Percentiles rank a stretch among this genome's conserved stretches.
Conservation (phyloP, 2,329 filamentous ascomycete genomes). For the Gremmenia infestans region DNA sequence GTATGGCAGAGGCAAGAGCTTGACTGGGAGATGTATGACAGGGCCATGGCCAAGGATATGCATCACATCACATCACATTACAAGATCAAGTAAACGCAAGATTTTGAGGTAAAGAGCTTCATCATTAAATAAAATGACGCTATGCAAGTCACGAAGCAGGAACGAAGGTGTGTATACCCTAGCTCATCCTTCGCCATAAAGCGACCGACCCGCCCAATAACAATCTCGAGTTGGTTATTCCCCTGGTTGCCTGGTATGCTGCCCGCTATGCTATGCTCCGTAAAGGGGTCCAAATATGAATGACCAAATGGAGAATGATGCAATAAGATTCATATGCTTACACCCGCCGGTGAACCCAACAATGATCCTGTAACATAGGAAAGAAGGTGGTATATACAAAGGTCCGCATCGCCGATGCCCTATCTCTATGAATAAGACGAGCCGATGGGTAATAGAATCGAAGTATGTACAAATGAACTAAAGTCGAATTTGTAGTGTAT, state of each 20-base stretch:
- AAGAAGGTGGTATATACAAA: constrained; percentile 16
- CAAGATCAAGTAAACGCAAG: background rate
- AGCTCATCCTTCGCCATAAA: background rate
- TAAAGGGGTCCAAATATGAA: constrained; percentile 12
- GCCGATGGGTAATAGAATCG: constrained; percentile 9
- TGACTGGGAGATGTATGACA: no score
- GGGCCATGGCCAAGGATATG: no score
- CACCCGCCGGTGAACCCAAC: constrained; percentile 1
- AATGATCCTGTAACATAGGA: constrained; percentile 13
- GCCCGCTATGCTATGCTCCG: constrained; percentile 19
- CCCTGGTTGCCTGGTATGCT: constrained; percentile 14
- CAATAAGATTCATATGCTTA: constrained; percentile 10
- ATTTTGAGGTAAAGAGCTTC: constrained; percentile 1
- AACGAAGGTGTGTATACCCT: background rate
- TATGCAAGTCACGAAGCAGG: background rate
- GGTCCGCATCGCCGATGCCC: constrained; percentile 1
- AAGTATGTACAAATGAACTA: constrained; percentile 21
- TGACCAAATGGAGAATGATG: constrained; percentile 13
- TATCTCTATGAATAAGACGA: constrained; percentile 1
- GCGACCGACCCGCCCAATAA: background rate
- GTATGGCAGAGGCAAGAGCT: no score
- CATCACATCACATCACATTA: no score
- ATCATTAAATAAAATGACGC: constrained; percentile 3
- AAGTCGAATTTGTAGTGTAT: constrained; percentile 1
- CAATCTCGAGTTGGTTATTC: background rate